Conservation (phyloP, 805 yeast species). For the Myxozyma udenii region DNA sequence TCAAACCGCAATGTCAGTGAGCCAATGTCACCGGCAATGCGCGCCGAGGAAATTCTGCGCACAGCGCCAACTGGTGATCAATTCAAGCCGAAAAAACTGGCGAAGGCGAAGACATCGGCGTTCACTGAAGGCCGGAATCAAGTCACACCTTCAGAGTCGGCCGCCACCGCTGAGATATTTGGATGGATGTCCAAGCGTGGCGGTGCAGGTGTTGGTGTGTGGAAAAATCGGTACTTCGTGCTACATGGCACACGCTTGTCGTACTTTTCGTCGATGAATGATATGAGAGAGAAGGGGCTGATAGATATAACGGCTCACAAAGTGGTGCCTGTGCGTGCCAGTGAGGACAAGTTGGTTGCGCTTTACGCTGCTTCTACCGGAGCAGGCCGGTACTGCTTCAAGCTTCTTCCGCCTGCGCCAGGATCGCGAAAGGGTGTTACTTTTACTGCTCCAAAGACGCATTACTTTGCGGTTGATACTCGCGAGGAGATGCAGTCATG, state of each 20-base stretch:
- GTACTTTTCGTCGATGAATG: slow-evolving; percentile 74
- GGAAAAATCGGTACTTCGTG: slow-evolving; percentile 72
- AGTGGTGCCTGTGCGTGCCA: slow-evolving; percentile 74
- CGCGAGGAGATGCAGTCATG: slow-evolving; percentile 89
- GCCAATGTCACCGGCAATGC: slow-evolving; percentile 4
- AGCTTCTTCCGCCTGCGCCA: slow-evolving; percentile 94
- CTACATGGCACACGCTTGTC: slow-evolving; percentile 91
- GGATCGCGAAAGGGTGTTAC: slow-evolving; percentile 94
- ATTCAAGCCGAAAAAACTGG: slow-evolving; percentile 32
- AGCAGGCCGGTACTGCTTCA: slow-evolving; percentile 89
- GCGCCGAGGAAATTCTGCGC: slow-evolving; percentile 41
- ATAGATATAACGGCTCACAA: slow-evolving; percentile 95
- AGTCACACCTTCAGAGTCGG: slow-evolving; percentile 73
- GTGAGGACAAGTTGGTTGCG: slow-evolving; percentile 79
- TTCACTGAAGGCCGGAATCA: slow-evolving; percentile 74
- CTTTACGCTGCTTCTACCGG: slow-evolving; percentile 91
- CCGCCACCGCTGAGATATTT: slow-evolving; percentile 66
- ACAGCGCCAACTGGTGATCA: slow-evolving; percentile 52
- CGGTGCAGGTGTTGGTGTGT: slow-evolving; percentile 75
- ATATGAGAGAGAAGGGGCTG: slow-evolving; percentile 81
- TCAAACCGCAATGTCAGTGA: slow-evolving; percentile 3
- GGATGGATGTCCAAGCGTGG: slow-evolving; percentile 98
- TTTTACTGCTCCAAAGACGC: slow-evolving; percentile 93
- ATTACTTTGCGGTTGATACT: slow-evolving; percentile 91
- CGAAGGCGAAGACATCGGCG: slow-evolving; percentile 44